A percentile compares a stretch with the other conserved stretches of the same genome.
Conservation (phyloP, 2,329 filamentous ascomycete species). For the Colletotrichum orbiculare region DNA sequence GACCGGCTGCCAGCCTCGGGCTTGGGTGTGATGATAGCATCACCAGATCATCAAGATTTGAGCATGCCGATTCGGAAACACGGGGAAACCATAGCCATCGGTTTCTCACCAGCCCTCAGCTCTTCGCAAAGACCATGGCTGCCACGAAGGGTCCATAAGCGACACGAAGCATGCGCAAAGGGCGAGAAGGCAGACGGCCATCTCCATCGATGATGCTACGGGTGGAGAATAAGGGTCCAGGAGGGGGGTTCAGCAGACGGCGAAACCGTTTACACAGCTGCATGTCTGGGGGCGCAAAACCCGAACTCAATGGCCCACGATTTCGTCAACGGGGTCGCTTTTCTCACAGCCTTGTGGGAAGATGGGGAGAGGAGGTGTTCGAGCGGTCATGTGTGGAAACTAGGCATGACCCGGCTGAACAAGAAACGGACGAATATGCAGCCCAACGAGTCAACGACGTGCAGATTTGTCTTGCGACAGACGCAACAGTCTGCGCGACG, state of each 20-base stretch:
- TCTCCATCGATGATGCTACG: conserved; percentile 22
- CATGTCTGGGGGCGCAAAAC: neutral
- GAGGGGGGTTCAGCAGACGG: neutral
- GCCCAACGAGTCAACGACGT: conserved; percentile 12
- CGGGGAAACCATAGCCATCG: conserved; percentile 3
- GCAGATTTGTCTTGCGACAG: no score
- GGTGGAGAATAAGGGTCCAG: conserved; percentile 33
- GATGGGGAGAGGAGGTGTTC: neutral
- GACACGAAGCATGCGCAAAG: neutral
- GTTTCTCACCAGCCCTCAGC: no score
- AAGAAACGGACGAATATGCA: neutral
- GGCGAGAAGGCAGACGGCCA: neutral
- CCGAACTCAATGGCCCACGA: conserved; percentile 24
- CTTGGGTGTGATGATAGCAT: neutral
- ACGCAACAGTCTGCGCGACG: no score
- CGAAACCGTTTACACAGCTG: neutral
- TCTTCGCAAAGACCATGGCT: no score
- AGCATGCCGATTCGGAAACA: neutral
- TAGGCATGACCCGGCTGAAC: neutral
- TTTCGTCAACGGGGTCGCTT: conserved; percentile 25
- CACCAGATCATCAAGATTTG: conserved; percentile 6
- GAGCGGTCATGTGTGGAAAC: neutral
- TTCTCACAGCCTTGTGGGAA: neutral
- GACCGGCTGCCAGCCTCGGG: neutral
- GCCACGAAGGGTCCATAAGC: no score